Evolutionary conservation across 2,329 filamentous ascomycete species (phyloP), one percentile per base, ranked within the genome.

Genomic region (Taxawa tesnikishii): DNA sequence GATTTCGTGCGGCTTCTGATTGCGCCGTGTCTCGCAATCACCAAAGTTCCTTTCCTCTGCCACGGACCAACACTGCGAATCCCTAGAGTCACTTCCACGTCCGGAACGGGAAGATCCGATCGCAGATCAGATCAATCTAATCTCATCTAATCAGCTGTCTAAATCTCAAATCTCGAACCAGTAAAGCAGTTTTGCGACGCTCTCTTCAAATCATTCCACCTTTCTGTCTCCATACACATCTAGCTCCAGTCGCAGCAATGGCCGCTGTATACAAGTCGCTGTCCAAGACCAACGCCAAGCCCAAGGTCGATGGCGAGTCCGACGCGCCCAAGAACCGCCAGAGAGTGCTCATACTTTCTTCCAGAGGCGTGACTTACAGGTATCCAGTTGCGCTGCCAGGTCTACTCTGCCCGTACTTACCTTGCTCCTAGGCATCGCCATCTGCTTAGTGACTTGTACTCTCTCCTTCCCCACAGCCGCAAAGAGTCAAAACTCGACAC

Each of bases 401-500:
- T 10, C 9, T 12, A 13, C 19, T 17, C 5, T 13, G 5, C 29
- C 7, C 24, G 31, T n/a, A 12, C 3, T 18, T 13, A 10, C 15
- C 27, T 10, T 25, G n/a, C n/a, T n/a, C 38, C 24, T 46, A 92
- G 88, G 58, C 90, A 94, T 58, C 81, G 90, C 26, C 90, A 98
- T 62, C 68, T 98, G 26, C 70, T 98, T 40, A 83, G 87, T 50
- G 90, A 98, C 51, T 68, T 98, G 29, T 75, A 84, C 36, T 71
- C 80, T 17, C 76, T 98, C 58, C 76, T 98, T 43, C 90, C 90
- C 3, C 90, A 98, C 56, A 78, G 79, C 43, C 77, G 84, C 51
- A 94, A 93, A 63, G 90, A 98, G 55, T 84, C 82, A 47, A 98
- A 98, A 61, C 83, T 94, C 44, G 90, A 98, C 58, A 90, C 84